Evolutionary conservation across 2,329 filamentous ascomycete species (phyloP).

Genomic region (Metarhizium rileyi): DNA sequence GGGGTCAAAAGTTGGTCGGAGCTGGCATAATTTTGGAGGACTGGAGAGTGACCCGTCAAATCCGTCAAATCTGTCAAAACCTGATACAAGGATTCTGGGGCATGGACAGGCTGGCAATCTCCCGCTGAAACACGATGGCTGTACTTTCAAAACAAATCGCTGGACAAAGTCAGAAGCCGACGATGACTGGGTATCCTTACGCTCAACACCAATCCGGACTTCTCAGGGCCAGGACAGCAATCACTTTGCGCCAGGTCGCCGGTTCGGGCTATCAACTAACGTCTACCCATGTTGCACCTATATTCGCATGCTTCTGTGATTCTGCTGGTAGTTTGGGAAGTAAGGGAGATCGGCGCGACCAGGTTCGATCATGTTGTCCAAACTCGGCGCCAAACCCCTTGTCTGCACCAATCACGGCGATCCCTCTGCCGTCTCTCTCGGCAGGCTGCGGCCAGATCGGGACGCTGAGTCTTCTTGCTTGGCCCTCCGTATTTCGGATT

Average conservation of each 20-base stretch:
- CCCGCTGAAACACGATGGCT: conserved; percentile 18
- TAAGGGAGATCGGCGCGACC: background rate
- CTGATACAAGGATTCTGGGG: background rate
- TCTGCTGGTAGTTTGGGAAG: too few relatives aligned
- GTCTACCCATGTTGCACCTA: too few relatives aligned
- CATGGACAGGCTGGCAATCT: conserved; percentile 17
- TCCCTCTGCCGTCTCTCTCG: conserved; percentile 2
- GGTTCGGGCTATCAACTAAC: too few relatives aligned
- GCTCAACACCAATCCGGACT: too few relatives aligned
- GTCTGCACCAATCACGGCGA: conserved; percentile 3
- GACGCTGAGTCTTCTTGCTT: background rate
- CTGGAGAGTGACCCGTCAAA: background rate
- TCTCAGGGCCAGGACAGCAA: too few relatives aligned
- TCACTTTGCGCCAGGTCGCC: too few relatives aligned
- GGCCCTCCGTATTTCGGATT: background rate
- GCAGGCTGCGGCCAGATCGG: conserved; percentile 5
- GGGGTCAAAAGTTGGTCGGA: too few relatives aligned
- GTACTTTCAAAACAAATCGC: background rate
- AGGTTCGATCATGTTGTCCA: background rate
- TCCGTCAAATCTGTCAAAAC: background rate
- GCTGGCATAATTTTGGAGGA: conserved; percentile 4
- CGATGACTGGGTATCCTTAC: too few relatives aligned
- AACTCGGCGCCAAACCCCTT: conserved; percentile 4
- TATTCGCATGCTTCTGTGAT: too few relatives aligned
- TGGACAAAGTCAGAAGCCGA: too few relatives aligned